These are phyloP conservation scores for Colletotrichum lini DNA, from an alignment of 2,329 filamentous ascomycete genomes.

Conservation along the genomic window DNA sequence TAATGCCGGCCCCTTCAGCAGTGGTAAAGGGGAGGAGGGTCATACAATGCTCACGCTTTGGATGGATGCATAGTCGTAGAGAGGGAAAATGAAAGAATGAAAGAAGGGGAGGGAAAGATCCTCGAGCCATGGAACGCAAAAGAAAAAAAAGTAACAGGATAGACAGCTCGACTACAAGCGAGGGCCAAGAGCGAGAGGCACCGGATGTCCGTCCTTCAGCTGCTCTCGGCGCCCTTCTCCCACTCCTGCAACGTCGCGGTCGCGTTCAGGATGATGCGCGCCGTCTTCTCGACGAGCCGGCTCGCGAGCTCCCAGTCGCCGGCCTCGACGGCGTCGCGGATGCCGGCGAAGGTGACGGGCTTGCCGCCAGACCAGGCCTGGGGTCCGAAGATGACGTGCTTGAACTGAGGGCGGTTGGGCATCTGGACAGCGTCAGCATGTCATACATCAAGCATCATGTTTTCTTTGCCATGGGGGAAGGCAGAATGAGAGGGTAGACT, in stretches of 20 bases:
- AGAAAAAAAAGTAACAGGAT: background rate
- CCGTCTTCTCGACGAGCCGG: conserved; percentile 78
- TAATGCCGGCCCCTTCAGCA: background rate
- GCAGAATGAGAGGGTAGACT: conserved; percentile 44
- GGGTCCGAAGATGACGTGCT: conserved; percentile 91
- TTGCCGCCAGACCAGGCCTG: conserved; percentile 81
- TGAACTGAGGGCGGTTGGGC: conserved; percentile 91
- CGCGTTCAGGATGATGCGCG: conserved; percentile 75
- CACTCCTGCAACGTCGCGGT: conserved; percentile 53
- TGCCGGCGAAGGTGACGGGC: conserved; percentile 71
- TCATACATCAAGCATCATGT: conserved; percentile 22
- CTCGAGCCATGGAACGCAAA: background rate
- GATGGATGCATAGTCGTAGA: background rate
- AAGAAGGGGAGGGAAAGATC: background rate
- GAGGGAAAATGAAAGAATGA: background rate
- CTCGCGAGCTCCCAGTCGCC: conserved; percentile 80
- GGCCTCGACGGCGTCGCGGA: conserved; percentile 82
- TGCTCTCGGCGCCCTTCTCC: conserved; percentile 23
- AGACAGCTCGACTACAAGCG: background rate
- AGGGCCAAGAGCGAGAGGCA: background rate
- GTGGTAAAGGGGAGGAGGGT: background rate
- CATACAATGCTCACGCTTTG: background rate
- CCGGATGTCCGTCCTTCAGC: background rate
- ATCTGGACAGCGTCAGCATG: conserved; percentile 64
- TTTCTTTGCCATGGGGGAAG: background rate